Base-by-base conservation (phyloP, 108 stramenopile species). In the Aureococcus anophagefferens region DNA sequence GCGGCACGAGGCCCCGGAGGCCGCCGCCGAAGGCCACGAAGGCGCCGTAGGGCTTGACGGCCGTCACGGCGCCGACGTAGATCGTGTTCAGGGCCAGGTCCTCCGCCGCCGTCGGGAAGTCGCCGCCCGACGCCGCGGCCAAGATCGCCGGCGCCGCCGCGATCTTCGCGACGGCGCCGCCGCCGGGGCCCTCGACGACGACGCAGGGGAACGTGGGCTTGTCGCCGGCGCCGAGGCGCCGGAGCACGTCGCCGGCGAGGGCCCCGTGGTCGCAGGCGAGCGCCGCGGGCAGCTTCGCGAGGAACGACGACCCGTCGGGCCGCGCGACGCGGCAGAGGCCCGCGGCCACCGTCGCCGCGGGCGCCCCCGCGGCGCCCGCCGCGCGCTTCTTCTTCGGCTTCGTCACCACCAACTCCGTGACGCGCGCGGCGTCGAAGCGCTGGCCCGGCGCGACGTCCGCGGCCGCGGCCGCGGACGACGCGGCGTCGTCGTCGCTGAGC, bases 11-110 rank as follows among this genome's bases (percentile, higher is more conserved):
- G 17, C 51, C 51, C 3, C 51, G 14, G 21, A 25, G 21, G 21
- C 25, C 21, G 21, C 95, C 95, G 62, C 88, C 89, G 34, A 96
- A 90, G 82, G 95, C 93, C 36, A 96, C 91, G 74, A 98, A 96
- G 72, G 93, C 95, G 62, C 97, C 97, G 81, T 96, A 98, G 46
- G 95, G 92, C 73, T 95, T 93, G 76, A 96, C 83, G n/a, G 92
- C 93, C 88, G 92, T 94, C 74, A 97, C 91, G 35, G 88, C 62
- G 73, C 94, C 97, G 21, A 78, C 77, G 40, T 95, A 89, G 68
- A 96, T 82, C 72, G 93, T 93, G 35, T 95, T 95, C n/a, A 93
- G 91, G 68, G 81, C 82, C 33, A 96, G 79, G n/a, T n/a, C n/a
- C n/a, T n/a, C n/a, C n/a, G n/a, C n/a, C 46, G 91, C 89, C 63